Conservation (phyloP, 441 rosid genomes). For the Aleurites moluccanus region DNA sequence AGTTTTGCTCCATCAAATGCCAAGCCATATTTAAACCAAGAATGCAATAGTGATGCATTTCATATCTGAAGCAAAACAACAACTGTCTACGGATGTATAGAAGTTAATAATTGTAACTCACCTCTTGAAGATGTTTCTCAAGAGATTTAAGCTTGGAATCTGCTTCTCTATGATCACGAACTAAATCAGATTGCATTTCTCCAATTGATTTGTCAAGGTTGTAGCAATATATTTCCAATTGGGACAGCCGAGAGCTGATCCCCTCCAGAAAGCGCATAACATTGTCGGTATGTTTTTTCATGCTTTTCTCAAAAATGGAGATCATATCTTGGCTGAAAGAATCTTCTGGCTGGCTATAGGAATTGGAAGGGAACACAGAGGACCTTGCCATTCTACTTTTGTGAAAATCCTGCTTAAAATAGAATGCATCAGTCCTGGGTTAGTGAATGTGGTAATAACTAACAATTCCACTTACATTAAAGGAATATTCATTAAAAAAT, state of each 20-base stretch:
- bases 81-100: neutral
- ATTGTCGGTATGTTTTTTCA: constrained; percentile 75
- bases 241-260: constrained; percentile 86
- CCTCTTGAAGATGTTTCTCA: constrained; percentile 97
- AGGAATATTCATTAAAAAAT: neutral
- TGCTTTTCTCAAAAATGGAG: constrained; percentile 59
- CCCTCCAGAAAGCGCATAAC: constrained; percentile 92
- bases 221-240: constrained; percentile 82
- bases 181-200: constrained; percentile 77
- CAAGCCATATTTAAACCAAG: neutral
- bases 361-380: constrained; percentile 48
- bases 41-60: neutral
- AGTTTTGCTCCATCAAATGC: neutral
- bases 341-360: constrained; percentile 79
- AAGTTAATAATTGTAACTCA: constrained; percentile 27
- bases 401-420: constrained; percentile 61
- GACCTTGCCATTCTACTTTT: constrained; percentile 72
- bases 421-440: neutral
- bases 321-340: constrained; percentile 59
- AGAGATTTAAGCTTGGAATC: constrained; percentile 79
- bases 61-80: neutral
- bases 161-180: constrained; percentile 64
- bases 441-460: neutral
- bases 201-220: constrained; percentile 91
- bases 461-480: neutral